Evolutionary conservation across 257 asterid genomes (phyloP).

Genomic region (Catharanthus roseus): DNA sequence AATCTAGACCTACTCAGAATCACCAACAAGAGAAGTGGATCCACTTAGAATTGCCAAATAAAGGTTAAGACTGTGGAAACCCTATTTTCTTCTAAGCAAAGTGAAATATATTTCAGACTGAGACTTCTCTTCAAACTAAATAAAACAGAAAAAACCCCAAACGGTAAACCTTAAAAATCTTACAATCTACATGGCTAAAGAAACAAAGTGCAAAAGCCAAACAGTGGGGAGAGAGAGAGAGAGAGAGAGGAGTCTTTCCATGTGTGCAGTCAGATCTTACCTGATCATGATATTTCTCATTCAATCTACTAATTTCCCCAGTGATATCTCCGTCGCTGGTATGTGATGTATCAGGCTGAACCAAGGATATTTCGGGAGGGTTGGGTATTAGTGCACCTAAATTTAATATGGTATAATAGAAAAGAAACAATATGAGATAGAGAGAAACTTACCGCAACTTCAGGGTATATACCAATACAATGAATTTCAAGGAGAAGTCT

Average conservation of each 20-base stretch:
- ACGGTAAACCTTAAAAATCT: neutral
- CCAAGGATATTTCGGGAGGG: neutral
- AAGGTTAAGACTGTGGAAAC: neutral
- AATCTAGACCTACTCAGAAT: neutral
- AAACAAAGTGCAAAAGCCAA: neutral
- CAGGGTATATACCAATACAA: constrained; percentile 77
- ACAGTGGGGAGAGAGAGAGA: neutral
- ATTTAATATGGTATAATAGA: neutral
- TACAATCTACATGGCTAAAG: neutral
- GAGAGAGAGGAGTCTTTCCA: constrained; percentile 1
- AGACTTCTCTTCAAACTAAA: neutral
- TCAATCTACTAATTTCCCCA: constrained; percentile 48
- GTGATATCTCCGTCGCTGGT: constrained; percentile 57
- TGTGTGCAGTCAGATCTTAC: constrained; percentile 38
- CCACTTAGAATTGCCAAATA: neutral
- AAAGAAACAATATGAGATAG: neutral
- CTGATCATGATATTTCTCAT: constrained; percentile 61
- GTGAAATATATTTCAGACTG: neutral
- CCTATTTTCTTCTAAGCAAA: neutral
- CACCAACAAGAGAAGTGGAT: neutral
- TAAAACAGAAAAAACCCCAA: constrained; percentile 3
- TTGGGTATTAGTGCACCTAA: neutral
- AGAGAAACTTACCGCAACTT: constrained; percentile 53
- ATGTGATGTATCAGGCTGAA: constrained; percentile 47
- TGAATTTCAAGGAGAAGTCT: constrained; percentile 69